These are phyloP conservation scores for Pelargonium nanum DNA, from an alignment of 345 rosid species.

Conservation along the genomic window DNA sequence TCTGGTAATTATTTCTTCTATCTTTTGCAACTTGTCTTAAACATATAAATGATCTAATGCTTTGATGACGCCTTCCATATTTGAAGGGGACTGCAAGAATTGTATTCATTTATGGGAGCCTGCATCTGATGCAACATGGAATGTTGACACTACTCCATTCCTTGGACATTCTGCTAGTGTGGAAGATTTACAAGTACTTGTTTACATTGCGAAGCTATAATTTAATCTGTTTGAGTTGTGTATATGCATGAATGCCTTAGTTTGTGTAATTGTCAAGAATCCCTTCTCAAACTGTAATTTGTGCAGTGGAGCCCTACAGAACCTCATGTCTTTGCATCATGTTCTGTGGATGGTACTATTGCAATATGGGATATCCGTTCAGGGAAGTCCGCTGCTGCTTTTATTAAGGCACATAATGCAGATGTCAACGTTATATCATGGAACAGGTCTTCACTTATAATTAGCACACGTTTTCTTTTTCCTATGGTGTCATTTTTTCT, in stretches of 20 bases:
- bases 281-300: conserved; percentile 2
- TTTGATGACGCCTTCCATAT: conserved; percentile 4
- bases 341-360: conserved; percentile 72
- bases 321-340: conserved; percentile 65
- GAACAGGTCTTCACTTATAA: conserved; percentile 56
- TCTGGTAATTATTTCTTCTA: conserved; percentile 40
- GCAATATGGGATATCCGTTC: conserved; percentile 82
- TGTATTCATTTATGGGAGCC: conserved; percentile 90
- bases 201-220: background rate
- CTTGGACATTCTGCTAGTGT: conserved; percentile 78
- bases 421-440: conserved; percentile 97
- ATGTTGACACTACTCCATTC: conserved; percentile 59
- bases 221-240: background rate
- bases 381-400: conserved; percentile 54
- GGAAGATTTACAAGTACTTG: conserved; percentile 75
- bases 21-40: background rate
- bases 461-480: background rate
- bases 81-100: conserved; percentile 76
- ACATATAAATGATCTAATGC: conserved; percentile 2
- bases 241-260: background rate
- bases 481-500: background rate
- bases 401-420: conserved; percentile 79
- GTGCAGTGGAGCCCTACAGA: conserved; percentile 96
- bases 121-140: conserved; percentile 62
- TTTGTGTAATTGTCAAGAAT: conserved; percentile 3